Base-by-base conservation (phyloP, 169 alveolate genomes). In the Amoebophrya sp. region DNA sequence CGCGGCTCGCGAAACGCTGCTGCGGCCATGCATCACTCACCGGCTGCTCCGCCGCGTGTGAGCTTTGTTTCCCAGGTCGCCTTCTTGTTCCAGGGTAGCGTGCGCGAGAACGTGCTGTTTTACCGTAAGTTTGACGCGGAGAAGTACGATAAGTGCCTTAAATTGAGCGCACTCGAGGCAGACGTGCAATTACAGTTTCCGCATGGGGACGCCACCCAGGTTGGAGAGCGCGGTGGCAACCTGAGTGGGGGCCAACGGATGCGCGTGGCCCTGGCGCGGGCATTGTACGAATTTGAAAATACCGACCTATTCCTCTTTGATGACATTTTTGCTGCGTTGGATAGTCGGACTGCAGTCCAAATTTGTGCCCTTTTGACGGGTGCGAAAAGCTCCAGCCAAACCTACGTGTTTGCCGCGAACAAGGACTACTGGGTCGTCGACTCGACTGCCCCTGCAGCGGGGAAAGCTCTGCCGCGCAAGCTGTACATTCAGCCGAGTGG, bases 211-310 rank as follows among this genome's bases (percentile, higher is more conserved):
- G 38, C 18, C 39, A 65, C 83, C 36, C 18, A 26, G 10, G 83
- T 65, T 29, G 33, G 83, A 10, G 83, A 65, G 26, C 83, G 83
- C 83, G 83, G 83, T 36, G 83, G 36, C 12, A 65, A 65, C 83
- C 83, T 65, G 83, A 12, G 36, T 36, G 83, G 83, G 38, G 83
- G 83, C 39, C 83, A 65, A 36, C 83, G 83, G 33, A 65, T 65
- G 83, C 83, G 83, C 36, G 3, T 65, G 36, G 83, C 83, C 39
- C 83, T 65, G 33, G 83, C 83, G 2, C 83, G 83, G 36, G 83
- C 83, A 0, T 36, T 65, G 83, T 65, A 65, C 83, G 83, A 65
- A 1, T 65, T 65, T 65, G 83, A 65, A 29, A 6, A 65, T 6
- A 65, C 83, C 3, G 83, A 65, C 83, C 36, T 65, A 6, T 65